A percentile compares a stretch with the other conserved stretches of the same genome.
Conservation (phyloP, 2,329 filamentous ascomycete genomes). For the Colletotrichum zoysiae region DNA sequence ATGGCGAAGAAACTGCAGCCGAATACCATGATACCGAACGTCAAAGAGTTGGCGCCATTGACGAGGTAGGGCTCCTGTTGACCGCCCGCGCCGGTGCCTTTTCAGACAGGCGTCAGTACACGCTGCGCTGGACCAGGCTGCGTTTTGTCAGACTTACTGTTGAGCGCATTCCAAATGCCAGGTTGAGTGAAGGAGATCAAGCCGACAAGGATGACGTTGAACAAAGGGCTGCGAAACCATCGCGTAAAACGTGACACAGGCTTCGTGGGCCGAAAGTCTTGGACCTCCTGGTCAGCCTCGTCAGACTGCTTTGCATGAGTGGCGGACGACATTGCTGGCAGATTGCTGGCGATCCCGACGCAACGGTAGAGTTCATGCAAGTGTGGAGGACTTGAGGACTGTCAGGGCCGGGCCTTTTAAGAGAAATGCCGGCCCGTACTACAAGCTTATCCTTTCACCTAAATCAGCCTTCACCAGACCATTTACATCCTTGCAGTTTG, state of each 20-base stretch:
- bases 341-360: conserved; percentile 27
- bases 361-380: conserved; percentile 23
- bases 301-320: conserved; percentile 33
- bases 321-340: conserved; percentile 23
- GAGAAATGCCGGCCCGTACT: not conserved
- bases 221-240: conserved; percentile 60
- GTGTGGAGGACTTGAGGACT: conserved; percentile 11
- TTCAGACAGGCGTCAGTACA: fast-evolving
- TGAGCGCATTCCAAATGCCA: conserved; percentile 62
- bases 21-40: conserved; percentile 68
- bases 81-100: conserved; percentile 71
- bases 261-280: conserved; percentile 39
- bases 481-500: not conserved
- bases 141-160: conserved; percentile 46
- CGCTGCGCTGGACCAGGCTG: not conserved
- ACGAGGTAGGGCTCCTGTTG: conserved; percentile 74
- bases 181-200: conserved; percentile 59
- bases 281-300: conserved; percentile 23
- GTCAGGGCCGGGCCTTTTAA: conserved; percentile 14
- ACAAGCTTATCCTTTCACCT: not conserved
- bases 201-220: conserved; percentile 60
- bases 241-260: conserved; percentile 49
- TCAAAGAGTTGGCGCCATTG: conserved; percentile 77
- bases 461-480: not conserved
- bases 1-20: conserved; percentile 56